phyloP scores from a whole-genome alignment of 192 early-diverging fungal species.

The Cladochytrium replicatum region DNA sequence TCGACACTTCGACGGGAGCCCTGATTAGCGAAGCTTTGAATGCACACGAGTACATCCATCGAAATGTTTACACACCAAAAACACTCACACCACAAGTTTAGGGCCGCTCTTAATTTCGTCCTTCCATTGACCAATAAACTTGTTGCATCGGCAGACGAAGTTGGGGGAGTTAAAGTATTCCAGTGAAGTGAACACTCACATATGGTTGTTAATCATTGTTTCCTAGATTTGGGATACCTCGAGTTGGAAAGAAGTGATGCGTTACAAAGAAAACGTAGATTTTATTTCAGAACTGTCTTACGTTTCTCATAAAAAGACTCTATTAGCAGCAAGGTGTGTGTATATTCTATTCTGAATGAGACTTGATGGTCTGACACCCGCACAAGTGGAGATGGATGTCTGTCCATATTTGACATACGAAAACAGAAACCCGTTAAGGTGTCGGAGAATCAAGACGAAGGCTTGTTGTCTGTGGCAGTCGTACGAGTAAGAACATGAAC shows the following conservation, averaged over 20 bases:
- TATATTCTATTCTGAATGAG: not conserved
- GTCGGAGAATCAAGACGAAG: conserved; percentile 93
- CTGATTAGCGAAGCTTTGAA: conserved; percentile 55
- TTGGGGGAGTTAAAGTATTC: conserved; percentile 69
- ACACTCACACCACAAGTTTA: conserved; percentile 11
- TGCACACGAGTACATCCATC: conserved; percentile 69
- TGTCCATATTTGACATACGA: conserved; percentile 86
- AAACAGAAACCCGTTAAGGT: conserved; percentile 74
- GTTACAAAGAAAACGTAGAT: conserved; percentile 81
- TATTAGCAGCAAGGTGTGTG: conserved; percentile 61
- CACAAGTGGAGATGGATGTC: conserved; percentile 75
- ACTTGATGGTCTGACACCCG: not conserved
- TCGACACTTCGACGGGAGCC: conserved; percentile 69
- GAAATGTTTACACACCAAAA: conserved; percentile 1
- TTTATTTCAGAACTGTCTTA: conserved; percentile 84
- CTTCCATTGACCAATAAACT: conserved; percentile 59
- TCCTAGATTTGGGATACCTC: conserved; percentile 83
- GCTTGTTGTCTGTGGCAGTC: conserved; percentile 72
- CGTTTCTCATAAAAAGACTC: conserved; percentile 56
- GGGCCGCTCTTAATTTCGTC: conserved; percentile 73
- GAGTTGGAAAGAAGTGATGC: conserved; percentile 60
- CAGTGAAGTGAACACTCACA: not conserved
- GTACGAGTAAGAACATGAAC: conserved; percentile 41
- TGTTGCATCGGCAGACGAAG: conserved; percentile 89
- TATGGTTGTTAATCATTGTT: conserved; percentile 11